Evolutionary conservation across 495 filamentous ascomycete genomes (phyloP), one percentile per base, ranked within the genome.

Genomic region (Neurospora sp.): DNA sequence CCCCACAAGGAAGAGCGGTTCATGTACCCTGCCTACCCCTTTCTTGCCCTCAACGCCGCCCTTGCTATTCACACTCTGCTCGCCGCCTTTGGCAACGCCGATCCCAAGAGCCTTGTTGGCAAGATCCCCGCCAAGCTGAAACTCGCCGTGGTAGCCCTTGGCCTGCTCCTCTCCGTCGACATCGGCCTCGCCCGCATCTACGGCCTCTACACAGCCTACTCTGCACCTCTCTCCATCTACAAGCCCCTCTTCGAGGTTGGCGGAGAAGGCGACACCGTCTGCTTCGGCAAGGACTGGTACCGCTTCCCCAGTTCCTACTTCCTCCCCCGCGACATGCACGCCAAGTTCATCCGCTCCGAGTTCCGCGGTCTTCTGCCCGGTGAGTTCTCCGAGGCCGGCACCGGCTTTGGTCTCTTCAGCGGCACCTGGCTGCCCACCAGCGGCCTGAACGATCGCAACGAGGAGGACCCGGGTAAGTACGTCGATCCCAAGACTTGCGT

Each of bases 1-100:
- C 90, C 96, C 22, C 96, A 99, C 85, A 99, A 99, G 77, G 96
- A 99, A 81, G 96, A 99, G 78, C 86, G 96, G 8, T 99, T 99
- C 84, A 98, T 99, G 94, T 98, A 97, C 80, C 95, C 95, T 0
- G 91, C 90, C 31, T 99, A 99, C 79, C 96, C 96, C 9, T 91
- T 93, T 70, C 86, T 99, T 35, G 93, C 92, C n/a, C 85, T 98
- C 37, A 96, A 96, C 81, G 95, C 95, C 14, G 93, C 94, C n/a
- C 83, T 97, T 69, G 84, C 93, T 2, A 84, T 96, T 69, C 93
- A 98, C 80, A 90, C 92, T 72, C 78, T 94, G 0, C 86, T 97
- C 8, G 82, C 88, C 38, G 89, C 90, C 68, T 81, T 97, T 69
- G 92, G 93, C 14, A 89, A 87, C 37, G 84, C 87, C 38, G 85